Evolutionary conservation across 176 grass and related monocot genomes (phyloP), one percentile per base, ranked within the genome.

Genomic region (Miscanthus lutarioriparius): DNA sequence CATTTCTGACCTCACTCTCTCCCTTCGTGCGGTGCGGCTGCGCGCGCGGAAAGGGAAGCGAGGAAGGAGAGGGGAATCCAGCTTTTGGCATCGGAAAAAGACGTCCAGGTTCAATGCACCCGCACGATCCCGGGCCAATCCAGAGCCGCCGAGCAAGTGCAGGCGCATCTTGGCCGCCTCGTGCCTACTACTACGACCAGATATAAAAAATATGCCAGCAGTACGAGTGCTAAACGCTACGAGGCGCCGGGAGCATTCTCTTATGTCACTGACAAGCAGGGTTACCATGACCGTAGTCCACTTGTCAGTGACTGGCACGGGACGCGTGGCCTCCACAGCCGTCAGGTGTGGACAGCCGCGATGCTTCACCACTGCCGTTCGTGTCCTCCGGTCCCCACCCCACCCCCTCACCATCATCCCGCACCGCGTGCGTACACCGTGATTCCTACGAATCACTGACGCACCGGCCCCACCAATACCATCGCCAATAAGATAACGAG

Each of bases 41-140:
- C 88, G 54, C 56, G 8, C 16, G 10, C 41, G 43, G 32, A 67
- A 39, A 5, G 33, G 58, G 23, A 36, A 5, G 20, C 11, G 44
- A 53, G 64, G 64, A 48, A 33, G 51, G 74, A 27, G 69, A 70
- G 17, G 54, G n/a, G 68, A 87, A 87, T 69, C 59, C 27, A 28
- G 67, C 75, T 48, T 79, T 89, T 66, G 36, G 39, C 75, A 19
- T 11, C 5, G 78, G 79, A 90, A 63, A 87, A 91, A 70, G 84
- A 91, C 80, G 89, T 91, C 89, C 80, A 87, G 80, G 85, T 91
- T 63, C 89, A 44, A 70, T 41, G 89, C 22, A 87, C 85, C 89
- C 85, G 75, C 80, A 80, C 62, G 23, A 40, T 26, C 14, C 26
- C 47, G 47, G 47, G 47, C 47, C 9, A 26, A 27, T 38, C 71